Percentiles rank a stretch among this genome's conserved stretches.
Evolutionary conservation across 345 rosid genomes (phyloP).

Genomic region (Populus davidiana): DNA sequence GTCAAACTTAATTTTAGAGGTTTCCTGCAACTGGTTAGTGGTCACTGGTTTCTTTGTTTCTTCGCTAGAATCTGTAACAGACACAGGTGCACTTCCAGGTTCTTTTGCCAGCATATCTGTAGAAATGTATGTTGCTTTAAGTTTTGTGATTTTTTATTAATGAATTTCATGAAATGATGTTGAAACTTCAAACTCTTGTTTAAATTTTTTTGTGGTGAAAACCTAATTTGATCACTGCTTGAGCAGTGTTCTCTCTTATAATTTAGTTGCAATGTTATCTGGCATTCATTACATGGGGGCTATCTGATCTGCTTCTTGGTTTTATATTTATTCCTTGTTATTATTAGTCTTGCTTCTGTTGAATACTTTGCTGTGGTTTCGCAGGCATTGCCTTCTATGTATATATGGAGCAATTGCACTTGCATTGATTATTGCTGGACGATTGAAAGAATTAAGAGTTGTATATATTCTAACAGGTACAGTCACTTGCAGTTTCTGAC

Average conservation of each 20-base stretch:
- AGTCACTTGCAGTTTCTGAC: conserved; percentile 1
- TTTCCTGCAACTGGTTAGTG: background rate
- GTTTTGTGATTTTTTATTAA: too few relatives aligned
- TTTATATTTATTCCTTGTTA: conserved; percentile 21
- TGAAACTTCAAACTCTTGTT: background rate
- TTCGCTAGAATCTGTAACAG: too few relatives aligned
- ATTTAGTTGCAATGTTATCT: background rate
- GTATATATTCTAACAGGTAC: conserved; percentile 60
- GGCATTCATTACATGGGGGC: background rate
- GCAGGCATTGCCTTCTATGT: conserved; percentile 82
- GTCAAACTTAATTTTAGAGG: background rate
- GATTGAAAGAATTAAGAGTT: conserved; percentile 57
- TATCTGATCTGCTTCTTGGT: conserved; percentile 6
- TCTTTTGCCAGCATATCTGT: background rate
- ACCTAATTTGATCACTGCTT: too few relatives aligned
- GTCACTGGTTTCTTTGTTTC: background rate
- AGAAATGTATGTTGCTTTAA: background rate
- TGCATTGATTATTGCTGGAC: conserved; percentile 73
- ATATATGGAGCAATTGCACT: conserved; percentile 65
- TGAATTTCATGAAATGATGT: background rate
- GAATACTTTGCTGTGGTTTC: background rate
- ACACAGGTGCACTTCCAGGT: background rate
- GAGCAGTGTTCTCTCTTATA: too few relatives aligned
- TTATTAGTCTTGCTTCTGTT: background rate
- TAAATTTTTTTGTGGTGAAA: too few relatives aligned